Evolutionary conservation across 1,284 basidiomycete species (phyloP).

Genomic region (Schizophyllum commune): DNA sequence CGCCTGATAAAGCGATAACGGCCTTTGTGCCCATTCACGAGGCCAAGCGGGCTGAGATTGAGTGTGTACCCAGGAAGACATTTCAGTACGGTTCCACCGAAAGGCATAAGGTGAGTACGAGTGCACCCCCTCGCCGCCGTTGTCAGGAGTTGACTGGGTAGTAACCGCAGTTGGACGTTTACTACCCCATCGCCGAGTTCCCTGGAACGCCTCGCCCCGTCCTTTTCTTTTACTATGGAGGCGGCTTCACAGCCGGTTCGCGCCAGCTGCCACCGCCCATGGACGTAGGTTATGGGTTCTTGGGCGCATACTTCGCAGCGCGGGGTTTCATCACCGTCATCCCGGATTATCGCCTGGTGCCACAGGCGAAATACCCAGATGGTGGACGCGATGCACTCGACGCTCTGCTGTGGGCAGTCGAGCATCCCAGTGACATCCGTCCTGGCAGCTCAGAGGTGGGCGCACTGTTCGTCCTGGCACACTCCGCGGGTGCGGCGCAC

Average conservation of each 20-base stretch:
- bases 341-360: conserved; percentile 56
- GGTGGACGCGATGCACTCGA: conserved; percentile 48
- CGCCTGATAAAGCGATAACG: conserved; percentile 22
- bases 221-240: conserved; percentile 58
- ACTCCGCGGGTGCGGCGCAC: conserved; percentile 52
- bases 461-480: conserved; percentile 36
- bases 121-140: too few species aligned
- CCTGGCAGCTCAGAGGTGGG: conserved; percentile 14
- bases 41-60: conserved; percentile 31
- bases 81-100: conserved; percentile 47
- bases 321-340: conserved; percentile 53
- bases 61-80: conserved; percentile 33
- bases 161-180: conserved; percentile 40
- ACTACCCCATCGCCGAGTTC: conserved; percentile 36
- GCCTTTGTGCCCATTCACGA: conserved; percentile 40
- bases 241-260: conserved; percentile 46
- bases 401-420: conserved; percentile 45
- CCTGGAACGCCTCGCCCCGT: conserved; percentile 34
- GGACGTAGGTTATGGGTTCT: conserved; percentile 42
- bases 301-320: conserved; percentile 52
- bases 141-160: neutral
- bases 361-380: conserved; percentile 42
- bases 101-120: conserved; percentile 39
- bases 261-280: conserved; percentile 36
- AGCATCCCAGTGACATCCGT: conserved; percentile 21